Evolutionary conservation across 2,329 filamentous ascomycete genomes (phyloP).

Genomic region (Cercospora brassicicola): DNA sequence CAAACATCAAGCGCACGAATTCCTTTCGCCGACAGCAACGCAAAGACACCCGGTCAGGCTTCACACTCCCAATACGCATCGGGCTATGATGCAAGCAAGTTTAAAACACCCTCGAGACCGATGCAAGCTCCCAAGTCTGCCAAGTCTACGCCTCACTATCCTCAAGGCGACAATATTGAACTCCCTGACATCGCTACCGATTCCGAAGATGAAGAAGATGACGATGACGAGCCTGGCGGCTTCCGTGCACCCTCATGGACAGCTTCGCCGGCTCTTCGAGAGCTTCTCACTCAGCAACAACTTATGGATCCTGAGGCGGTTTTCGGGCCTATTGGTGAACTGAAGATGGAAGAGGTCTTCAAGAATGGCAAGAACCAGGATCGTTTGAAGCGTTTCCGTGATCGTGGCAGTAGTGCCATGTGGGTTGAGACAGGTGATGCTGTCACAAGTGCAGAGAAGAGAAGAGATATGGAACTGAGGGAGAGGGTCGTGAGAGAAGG

Average conservation of each 20-base stretch:
- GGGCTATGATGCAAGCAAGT: conserved; percentile 36
- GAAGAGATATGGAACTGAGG: conserved; percentile 73
- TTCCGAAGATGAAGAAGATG: conserved; percentile 79
- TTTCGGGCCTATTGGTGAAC: conserved; percentile 82
- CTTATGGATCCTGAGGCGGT: conserved; percentile 78
- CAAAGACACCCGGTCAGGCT: conserved; percentile 48
- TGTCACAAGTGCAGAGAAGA: conserved; percentile 84
- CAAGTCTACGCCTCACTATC: conserved; percentile 80
- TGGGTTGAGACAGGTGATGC: conserved; percentile 75
- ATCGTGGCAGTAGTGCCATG: conserved; percentile 89
- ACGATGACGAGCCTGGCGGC: conserved; percentile 47
- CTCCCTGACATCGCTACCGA: conserved; percentile 95
- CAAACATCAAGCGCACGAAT: conserved; percentile 86
- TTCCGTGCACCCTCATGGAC: conserved; percentile 79
- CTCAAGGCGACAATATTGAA: conserved; percentile 84
- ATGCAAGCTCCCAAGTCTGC: conserved; percentile 56
- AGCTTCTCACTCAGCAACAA: conserved; percentile 77
- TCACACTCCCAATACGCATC: conserved; percentile 37
- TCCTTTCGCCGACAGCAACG: conserved; percentile 74
- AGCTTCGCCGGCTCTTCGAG: conserved; percentile 77
- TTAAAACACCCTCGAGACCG: conserved; percentile 68
- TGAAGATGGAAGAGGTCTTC: conserved; percentile 97
- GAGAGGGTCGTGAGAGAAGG: conserved; percentile 79
- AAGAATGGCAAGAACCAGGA: conserved; percentile 73
- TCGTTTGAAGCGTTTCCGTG: conserved; percentile 80